Evolutionary conservation across 108 stramenopile species (phyloP).

Genomic region (Stephanodiscus minutulus): DNA sequence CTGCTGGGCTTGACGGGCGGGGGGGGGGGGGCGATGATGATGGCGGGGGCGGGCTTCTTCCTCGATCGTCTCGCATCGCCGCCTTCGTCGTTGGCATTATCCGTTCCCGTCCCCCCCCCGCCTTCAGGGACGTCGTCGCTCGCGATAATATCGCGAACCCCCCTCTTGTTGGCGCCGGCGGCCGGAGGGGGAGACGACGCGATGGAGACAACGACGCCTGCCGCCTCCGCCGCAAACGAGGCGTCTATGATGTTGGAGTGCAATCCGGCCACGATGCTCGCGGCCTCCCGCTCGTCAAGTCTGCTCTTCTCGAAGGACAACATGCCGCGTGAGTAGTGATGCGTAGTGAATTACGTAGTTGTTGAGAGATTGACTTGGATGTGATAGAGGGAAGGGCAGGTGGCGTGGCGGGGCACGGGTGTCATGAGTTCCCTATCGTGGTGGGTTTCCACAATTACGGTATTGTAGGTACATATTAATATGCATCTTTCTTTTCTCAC

Average conservation of each 20-base stretch:
- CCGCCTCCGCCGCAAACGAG: not conserved
- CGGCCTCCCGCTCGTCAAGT: constrained; percentile 6
- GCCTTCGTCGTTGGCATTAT: not conserved
- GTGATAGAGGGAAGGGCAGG: no score
- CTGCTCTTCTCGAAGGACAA: not conserved
- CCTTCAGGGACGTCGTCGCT: not conserved
- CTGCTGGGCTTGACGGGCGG: not conserved
- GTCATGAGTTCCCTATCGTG: no score
- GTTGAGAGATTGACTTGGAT: no score
- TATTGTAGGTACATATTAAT: no score
- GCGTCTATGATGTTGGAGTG: not conserved
- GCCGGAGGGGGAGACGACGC: no score
- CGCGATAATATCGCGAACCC: not conserved
- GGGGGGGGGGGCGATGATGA: not conserved
- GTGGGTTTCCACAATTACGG: no score
- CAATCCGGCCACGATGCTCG: constrained; percentile 10
- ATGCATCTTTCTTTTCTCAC: no score
- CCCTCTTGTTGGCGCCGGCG: constrained; percentile 2
- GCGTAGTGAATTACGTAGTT: no score
- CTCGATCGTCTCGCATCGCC: not conserved
- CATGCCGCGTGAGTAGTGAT: not conserved
- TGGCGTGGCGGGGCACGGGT: no score
- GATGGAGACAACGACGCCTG: no score
- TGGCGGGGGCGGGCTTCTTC: not conserved
- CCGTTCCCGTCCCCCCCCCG: not conserved